Percentiles rank a stretch among this genome's conserved stretches.
Conservation (phyloP, 2,329 filamentous ascomycete genomes). For the Nothophoma quercina region DNA sequence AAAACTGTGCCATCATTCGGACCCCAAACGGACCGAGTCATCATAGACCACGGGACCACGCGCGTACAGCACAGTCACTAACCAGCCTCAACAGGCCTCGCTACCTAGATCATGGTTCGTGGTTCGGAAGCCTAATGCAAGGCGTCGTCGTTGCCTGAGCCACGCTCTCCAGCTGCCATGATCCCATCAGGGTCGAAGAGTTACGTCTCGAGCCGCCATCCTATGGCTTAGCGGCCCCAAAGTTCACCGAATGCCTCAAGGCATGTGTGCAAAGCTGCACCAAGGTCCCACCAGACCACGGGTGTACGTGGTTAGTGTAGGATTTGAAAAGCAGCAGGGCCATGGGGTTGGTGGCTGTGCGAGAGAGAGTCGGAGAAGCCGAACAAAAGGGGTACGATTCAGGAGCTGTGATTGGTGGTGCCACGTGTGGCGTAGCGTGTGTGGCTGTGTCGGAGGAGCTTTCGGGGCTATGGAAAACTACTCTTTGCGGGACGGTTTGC, state of each 20-base stretch:
- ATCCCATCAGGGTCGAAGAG: constrained; percentile 1
- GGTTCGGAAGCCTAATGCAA: constrained; percentile 15
- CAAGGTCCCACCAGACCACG: not conserved
- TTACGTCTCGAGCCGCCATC: constrained; percentile 10
- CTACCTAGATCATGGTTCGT: too few species aligned
- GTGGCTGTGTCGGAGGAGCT: constrained; percentile 6
- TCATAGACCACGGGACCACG: not conserved
- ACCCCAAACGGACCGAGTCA: constrained; percentile 7
- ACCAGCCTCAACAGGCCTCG: constrained; percentile 8
- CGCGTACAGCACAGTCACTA: constrained; percentile 13
- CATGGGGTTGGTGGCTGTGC: constrained; percentile 14
- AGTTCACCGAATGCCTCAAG: too few species aligned
- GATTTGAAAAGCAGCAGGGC: not conserved
- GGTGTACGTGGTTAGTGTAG: constrained; percentile 7
- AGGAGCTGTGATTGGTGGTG: not conserved
- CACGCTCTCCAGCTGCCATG: constrained; percentile 14
- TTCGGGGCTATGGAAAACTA: constrained; percentile 1
- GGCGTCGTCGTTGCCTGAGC: constrained; percentile 18
- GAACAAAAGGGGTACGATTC: not conserved
- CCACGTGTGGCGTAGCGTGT: constrained; percentile 1
- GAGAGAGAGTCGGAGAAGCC: constrained; percentile 1
- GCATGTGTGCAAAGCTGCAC: too few species aligned
- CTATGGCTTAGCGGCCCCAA: constrained; percentile 4
- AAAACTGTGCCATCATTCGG: constrained; percentile 1
- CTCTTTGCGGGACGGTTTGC: not conserved